Percentiles rank a stretch among this genome's conserved stretches.
phyloP scores from a whole-genome alignment of 495 filamentous ascomycete genomes.

The Podospora anserina region DNA sequence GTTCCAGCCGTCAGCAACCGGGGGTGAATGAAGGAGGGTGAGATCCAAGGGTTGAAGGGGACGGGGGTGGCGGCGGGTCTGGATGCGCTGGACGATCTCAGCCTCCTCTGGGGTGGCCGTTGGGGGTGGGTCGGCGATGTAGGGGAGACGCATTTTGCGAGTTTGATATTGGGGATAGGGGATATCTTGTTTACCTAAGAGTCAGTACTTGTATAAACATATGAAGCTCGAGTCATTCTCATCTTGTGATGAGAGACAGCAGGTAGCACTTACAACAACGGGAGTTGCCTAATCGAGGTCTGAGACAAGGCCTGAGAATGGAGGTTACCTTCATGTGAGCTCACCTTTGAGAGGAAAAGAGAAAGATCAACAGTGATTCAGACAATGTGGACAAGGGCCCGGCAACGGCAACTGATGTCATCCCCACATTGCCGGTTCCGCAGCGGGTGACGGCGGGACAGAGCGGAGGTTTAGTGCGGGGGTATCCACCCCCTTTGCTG shows the following conservation, averaged over 20 bases:
- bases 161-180: slow-evolving; percentile 10
- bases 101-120: slow-evolving; percentile 47
- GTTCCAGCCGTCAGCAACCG: slow-evolving; percentile 78
- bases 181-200: not conserved
- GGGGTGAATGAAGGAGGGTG: slow-evolving; percentile 67
- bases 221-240: not conserved
- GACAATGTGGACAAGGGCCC: not conserved
- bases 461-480: not conserved
- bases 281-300: not conserved
- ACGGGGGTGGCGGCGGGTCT: slow-evolving; percentile 59
- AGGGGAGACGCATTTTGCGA: slow-evolving; percentile 67
- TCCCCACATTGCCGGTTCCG: not conserved
- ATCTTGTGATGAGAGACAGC: too few species aligned
- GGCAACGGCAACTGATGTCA: slow-evolving; percentile 3
- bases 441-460: not conserved
- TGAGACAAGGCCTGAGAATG: not conserved
- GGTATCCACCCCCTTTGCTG: not conserved
- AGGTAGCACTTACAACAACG: not conserved
- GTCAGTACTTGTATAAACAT: not conserved
- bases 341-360: not conserved
- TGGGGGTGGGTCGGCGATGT: slow-evolving; percentile 57
- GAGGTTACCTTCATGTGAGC: not conserved
- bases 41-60: slow-evolving; percentile 69
- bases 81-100: slow-evolving; percentile 59
- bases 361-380: not conserved